Conservation (phyloP, 495 filamentous ascomycete genomes). For the Neurospora terricola region DNA sequence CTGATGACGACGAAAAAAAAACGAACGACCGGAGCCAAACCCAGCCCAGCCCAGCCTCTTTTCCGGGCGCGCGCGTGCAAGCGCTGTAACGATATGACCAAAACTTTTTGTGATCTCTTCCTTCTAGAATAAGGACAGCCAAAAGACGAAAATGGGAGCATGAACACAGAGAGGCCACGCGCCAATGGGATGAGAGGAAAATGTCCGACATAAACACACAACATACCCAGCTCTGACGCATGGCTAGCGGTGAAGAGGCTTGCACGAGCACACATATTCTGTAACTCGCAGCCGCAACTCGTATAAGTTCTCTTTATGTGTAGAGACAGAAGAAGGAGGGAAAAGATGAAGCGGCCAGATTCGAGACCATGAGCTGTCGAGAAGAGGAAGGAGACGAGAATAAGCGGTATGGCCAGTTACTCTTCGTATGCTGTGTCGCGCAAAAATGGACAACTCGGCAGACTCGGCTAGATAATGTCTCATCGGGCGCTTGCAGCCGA, state of each 20-base stretch:
- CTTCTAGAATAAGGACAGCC: neutral
- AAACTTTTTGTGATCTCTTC: neutral
- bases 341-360: neutral
- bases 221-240: neutral
- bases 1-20: neutral
- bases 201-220: neutral
- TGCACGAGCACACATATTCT: neutral
- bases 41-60: neutral
- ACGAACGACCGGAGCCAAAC: neutral
- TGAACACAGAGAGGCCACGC: neutral
- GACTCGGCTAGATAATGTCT: neutral
- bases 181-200: neutral
- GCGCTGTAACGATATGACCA: neutral
- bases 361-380: neutral
- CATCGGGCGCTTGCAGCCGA: neutral
- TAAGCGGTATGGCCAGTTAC: neutral
- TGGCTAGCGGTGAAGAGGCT: neutral
- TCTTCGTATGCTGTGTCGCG: neutral
- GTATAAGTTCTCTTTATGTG: neutral
- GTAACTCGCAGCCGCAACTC: neutral
- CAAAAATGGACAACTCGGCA: neutral
- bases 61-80: neutral
- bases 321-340: neutral
- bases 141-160: neutral
- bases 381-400: neutral